These are phyloP conservation scores for Chrysosporium keratinophilum DNA, from an alignment of 2,329 filamentous ascomycete species.

Conservation along the genomic window DNA sequence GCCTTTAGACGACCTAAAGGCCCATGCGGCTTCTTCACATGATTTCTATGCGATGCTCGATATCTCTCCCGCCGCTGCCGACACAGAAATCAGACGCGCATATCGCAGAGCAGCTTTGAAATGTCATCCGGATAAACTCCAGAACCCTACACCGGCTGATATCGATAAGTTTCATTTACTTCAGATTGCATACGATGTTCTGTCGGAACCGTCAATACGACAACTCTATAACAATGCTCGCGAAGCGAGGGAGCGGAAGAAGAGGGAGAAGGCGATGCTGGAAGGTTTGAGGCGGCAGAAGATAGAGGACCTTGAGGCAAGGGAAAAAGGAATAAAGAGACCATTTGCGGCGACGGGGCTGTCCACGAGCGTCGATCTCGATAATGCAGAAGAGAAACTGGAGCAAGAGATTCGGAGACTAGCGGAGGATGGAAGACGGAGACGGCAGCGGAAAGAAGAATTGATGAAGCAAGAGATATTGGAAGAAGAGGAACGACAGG, in stretches of 20 bases:
- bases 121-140: conserved; percentile 87
- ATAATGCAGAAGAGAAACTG: conserved; percentile 37
- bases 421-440: conserved; percentile 44
- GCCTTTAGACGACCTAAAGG: conserved; percentile 39
- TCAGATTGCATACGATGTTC: conserved; percentile 74
- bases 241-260: conserved; percentile 58
- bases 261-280: conserved; percentile 61
- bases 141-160: conserved; percentile 54
- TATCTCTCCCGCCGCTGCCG: conserved; percentile 53
- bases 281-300: conserved; percentile 62
- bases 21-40: conserved; percentile 50
- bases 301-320: conserved; percentile 74
- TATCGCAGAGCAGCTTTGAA: conserved; percentile 80
- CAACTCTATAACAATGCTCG: conserved; percentile 68
- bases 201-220: conserved; percentile 60
- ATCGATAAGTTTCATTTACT: conserved; percentile 75
- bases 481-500: conserved; percentile 28
- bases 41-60: conserved; percentile 72
- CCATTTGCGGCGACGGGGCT: conserved; percentile 36
- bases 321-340: conserved; percentile 57
- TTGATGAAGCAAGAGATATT: conserved; percentile 38
- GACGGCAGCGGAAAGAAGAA: conserved; percentile 40
- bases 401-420: conserved; percentile 45
- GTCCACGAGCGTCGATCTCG: conserved; percentile 30
- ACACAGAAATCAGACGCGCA: conserved; percentile 67